Evolutionary conservation across 495 filamentous ascomycete genomes (phyloP), one percentile per base, ranked within the genome.

Genomic region (Podospora conica): DNA sequence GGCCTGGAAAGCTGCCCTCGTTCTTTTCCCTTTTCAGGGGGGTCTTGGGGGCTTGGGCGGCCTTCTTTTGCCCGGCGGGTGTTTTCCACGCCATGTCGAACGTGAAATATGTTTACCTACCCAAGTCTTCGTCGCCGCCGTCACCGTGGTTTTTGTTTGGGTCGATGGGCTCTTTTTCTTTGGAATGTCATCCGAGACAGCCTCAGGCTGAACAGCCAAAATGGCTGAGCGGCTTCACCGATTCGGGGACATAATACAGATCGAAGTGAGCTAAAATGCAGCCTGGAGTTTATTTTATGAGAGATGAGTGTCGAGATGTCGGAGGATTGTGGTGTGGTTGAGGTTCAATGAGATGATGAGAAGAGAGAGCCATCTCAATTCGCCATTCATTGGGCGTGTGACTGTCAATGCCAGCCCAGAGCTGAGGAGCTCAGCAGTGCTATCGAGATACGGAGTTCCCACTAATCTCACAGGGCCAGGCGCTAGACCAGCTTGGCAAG

Each of bases 51-150:
- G 68, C 56, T 69, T 77, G 75, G 57, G 68, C 56, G 21, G 73
- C 75, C 75, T 73, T 76, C 70, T 79, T 82, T 72, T 74, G 74
- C 58, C 73, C 66, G 61, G 71, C 62, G 69, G 73, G 68, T 64
- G 75, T 71, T 69, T 81, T 80, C 75, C 79, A 75, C 67, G 80
- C 78, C 81, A 83, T 83, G 64, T 60, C 68, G 70, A 63, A 55
- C 18, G 20, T n/a, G 6, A n/a, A 6, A 48, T n/a, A n/a, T n/a
- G 5, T n/a, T 48, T n/a, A 48, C 15, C 15, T n/a, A 48, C 15
- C 15, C 15, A 2, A 18, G 18, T 48, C 40, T 15, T 40, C 33
- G 33, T n/a, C 40, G 40, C n/a, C 40, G 40, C 40, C 40, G 40
- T 48, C 40, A 18, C n/a, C 18, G 40, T 48, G 7, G 18, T 48